Percentiles rank a stretch among this genome's conserved stretches.
Conservation (phyloP, 78 protist genomes). For the Capsaspora owczarzaki region DNA sequence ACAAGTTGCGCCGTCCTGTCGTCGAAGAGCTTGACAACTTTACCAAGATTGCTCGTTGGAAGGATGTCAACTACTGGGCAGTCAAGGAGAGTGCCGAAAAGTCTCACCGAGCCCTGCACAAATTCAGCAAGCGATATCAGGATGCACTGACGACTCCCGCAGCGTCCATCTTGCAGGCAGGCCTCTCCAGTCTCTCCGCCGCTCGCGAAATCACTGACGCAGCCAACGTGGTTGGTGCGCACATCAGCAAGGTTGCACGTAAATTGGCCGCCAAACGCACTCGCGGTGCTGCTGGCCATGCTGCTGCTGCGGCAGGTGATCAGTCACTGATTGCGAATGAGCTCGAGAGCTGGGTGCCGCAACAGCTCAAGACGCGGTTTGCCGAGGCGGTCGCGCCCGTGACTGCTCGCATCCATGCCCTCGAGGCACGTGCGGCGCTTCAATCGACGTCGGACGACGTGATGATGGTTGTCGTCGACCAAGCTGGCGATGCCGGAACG, state of each 20-base stretch:
- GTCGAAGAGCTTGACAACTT: constrained; percentile 12
- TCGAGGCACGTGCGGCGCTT: too few relatives aligned
- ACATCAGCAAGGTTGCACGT: too few relatives aligned
- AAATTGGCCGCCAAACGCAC: too few relatives aligned
- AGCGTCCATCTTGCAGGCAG: not conserved
- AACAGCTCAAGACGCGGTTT: too few relatives aligned
- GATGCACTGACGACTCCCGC: constrained; percentile 3
- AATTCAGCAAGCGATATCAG: not conserved
- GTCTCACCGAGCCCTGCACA: constrained; percentile 30
- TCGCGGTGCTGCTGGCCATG: too few relatives aligned
- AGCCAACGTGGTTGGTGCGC: not conserved
- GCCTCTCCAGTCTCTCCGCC: not conserved
- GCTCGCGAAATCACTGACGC: not conserved
- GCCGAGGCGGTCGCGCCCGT: too few relatives aligned
- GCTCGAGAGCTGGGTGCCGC: too few relatives aligned
- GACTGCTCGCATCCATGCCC: too few relatives aligned
- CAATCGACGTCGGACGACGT: too few relatives aligned
- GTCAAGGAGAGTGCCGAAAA: constrained; percentile 25
- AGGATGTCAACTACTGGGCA: constrained; percentile 37
- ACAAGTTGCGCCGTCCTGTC: not conserved
- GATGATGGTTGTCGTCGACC: too few relatives aligned
- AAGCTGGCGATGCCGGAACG: too few relatives aligned
- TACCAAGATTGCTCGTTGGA: constrained; percentile 34
- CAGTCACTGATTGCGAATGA: not conserved
- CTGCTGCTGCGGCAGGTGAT: too few relatives aligned